Evolutionary conservation across 2,329 filamentous ascomycete species (phyloP).

Genomic region (Ophiobolus disseminans): DNA sequence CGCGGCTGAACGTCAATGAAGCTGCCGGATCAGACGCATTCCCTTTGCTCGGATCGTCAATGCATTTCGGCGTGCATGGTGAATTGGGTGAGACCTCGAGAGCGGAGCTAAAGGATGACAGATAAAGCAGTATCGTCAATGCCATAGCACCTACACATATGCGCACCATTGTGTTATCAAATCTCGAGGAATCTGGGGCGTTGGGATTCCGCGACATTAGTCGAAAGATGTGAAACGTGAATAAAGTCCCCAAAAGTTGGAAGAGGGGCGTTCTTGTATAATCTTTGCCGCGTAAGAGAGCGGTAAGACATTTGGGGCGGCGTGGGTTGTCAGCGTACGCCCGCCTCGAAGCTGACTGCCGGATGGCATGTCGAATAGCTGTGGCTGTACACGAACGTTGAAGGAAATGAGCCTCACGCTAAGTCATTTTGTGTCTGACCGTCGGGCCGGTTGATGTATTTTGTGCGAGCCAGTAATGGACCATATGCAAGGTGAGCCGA

Average conservation of each 20-base stretch:
- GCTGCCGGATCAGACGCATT: constrained; percentile 11
- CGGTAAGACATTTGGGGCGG: no score
- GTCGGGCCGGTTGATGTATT: no score
- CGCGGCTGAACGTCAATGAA: constrained; percentile 17
- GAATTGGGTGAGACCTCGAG: constrained; percentile 30
- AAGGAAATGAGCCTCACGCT: constrained; percentile 1
- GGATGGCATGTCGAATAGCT: no score
- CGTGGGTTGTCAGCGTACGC: no score
- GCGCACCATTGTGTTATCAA: constrained; percentile 3
- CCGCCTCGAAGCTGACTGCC: no score
- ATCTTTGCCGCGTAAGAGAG: no score
- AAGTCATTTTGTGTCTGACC: not conserved
- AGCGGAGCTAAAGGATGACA: constrained; percentile 5
- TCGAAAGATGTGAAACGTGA: no score
- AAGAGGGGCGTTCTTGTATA: no score
- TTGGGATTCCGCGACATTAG: no score
- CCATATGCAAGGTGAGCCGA: not conserved
- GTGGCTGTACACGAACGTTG: not conserved
- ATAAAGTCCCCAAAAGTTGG: no score
- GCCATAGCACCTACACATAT: not conserved
- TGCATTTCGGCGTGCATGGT: constrained; percentile 25
- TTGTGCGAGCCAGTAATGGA: constrained; percentile 2
- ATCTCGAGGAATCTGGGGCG: not conserved
- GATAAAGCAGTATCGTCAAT: not conserved
- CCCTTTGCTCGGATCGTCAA: constrained; percentile 19